Evolutionary conservation across 495 filamentous ascomycete genomes (phyloP).

Genomic region (Neurospora sp.): DNA sequence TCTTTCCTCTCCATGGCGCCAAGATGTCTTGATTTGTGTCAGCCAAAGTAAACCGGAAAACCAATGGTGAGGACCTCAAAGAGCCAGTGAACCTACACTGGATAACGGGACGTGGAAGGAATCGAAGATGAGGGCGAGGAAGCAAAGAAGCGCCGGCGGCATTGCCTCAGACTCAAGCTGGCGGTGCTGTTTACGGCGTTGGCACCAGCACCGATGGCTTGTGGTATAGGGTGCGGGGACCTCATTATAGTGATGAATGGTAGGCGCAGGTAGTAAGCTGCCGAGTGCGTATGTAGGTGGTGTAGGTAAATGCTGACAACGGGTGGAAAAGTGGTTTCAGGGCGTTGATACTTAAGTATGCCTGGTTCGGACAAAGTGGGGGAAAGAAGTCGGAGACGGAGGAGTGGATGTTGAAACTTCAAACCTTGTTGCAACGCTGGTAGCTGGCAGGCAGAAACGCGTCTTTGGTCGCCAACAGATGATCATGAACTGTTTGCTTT

Average conservation of each 20-base stretch:
- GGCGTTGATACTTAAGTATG: background rate
- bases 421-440: background rate
- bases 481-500: background rate
- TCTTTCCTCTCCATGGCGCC: constrained; percentile 1
- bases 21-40: background rate
- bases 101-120: background rate
- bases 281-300: background rate
- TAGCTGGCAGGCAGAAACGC: background rate
- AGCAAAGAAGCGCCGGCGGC: constrained; percentile 1
- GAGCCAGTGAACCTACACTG: background rate
- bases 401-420: background rate
- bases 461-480: background rate
- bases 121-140: background rate
- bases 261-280: background rate
- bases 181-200: background rate
- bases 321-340: background rate
- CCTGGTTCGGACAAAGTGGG: background rate
- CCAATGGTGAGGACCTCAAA: background rate
- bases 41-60: background rate
- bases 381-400: background rate
- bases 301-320: too few relatives aligned
- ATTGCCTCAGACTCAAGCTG: background rate
- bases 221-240: background rate
- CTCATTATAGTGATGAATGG: background rate
- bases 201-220: background rate